Evolutionary conservation across 2,329 filamentous ascomycete species (phyloP).

Genomic region (Hymenoscyphus scutula): DNA sequence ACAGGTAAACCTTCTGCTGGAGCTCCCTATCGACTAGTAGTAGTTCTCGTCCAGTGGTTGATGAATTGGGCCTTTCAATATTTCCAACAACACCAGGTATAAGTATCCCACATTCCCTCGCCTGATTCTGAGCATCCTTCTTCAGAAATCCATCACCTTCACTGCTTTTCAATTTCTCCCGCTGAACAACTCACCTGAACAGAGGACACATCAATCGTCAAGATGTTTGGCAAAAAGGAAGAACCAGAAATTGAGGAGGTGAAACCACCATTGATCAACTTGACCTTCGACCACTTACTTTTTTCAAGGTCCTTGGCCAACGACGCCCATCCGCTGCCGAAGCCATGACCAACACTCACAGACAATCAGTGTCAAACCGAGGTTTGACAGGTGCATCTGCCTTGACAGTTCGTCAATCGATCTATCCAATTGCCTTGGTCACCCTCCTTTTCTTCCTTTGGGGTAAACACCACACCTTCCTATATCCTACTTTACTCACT

Average conservation of each 20-base stretch:
- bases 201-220: neutral
- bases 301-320: slow-evolving; percentile 13
- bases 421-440: slow-evolving; percentile 15
- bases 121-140: neutral
- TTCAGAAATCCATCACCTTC: neutral
- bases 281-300: neutral
- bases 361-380: slow-evolving; percentile 14
- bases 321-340: slow-evolving; percentile 13
- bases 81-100: neutral
- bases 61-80: neutral
- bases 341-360: slow-evolving; percentile 12
- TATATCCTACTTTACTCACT: neutral
- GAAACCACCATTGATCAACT: neutral
- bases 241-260: slow-evolving; percentile 19
- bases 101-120: neutral
- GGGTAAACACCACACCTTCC: slow-evolving; percentile 5
- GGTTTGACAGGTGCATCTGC: slow-evolving; percentile 16
- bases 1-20: neutral
- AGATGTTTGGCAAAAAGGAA: slow-evolving; percentile 11
- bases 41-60: neutral
- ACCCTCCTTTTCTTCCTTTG: slow-evolving; percentile 16
- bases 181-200: neutral
- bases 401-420: slow-evolving; percentile 17
- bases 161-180: neutral
- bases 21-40: neutral